Evolutionary conservation across 1,284 basidiomycete genomes (phyloP), one percentile per base, ranked within the genome.

Genomic region (Schizopora paradoxa): DNA sequence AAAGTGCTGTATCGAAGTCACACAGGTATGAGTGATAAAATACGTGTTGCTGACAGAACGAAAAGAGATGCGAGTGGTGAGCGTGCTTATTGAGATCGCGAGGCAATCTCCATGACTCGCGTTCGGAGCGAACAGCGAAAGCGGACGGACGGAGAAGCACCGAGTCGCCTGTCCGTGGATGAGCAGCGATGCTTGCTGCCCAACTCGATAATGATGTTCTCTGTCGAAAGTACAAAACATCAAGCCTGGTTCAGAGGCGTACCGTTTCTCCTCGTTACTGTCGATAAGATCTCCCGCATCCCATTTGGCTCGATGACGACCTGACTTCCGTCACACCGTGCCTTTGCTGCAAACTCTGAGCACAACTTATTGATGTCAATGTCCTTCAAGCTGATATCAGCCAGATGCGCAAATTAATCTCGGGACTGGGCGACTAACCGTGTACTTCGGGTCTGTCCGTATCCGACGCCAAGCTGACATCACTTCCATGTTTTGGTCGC

Each of bases 251-350:
- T n/a, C n/a, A n/a, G n/a, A n/a, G n/a, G n/a, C 28, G 10, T 31
- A n/a, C n/a, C n/a, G n/a, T n/a, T n/a, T n/a, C n/a, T 19, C 16
- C 41, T 41, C 29, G 41, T 56, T 18, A 86, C 68, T 43, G 66
- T 70, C 59, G 83, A 76, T 50, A 86, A 66, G 55, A 87, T 79
- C 50, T 74, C 70, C 53, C 70, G 67, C 52, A 86, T 79, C 25
- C 80, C 76, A 55, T 74, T 68, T 11, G 83, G 83, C 58, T 87
- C 82, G 41, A 87, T 66, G 16, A 87, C 85, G 33, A 87, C 82
- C 65, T 85, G 86, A 25, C 77, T 79, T 25, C 87, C 86, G 52
- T 89, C 86, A 58, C 86, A 90, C 41, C 77, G 72, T 38, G 87
- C 86, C 66, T 90, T 89, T 57, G 65, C 73, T 34, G 84, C 76